Base-by-base conservation (phyloP, 164 flowering plant genomes). In the Dillenia turbinata region DNA sequence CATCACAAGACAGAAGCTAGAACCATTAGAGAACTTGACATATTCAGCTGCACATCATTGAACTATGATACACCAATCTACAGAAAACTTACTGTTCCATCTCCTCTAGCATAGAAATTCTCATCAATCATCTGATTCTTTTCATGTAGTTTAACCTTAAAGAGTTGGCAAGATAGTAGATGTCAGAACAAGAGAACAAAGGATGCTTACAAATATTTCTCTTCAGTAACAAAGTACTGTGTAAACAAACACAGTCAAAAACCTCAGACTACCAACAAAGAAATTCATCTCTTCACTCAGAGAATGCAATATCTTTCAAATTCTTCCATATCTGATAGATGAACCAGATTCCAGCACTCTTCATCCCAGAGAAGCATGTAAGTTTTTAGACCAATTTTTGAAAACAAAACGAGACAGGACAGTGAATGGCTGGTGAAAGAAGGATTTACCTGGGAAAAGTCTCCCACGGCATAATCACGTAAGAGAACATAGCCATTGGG, bases 41-140 rank as follows among this genome's bases (percentile, higher is more conserved):
- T 45, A 10, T 49, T 49, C 5, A 26, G 22, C 56, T 45, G 43
- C 11, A 12, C 44, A 43, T 48, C 44, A 19, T 49, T 47, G 15
- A 16, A 19, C 19, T 62, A 58, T 45, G n/a, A 19, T 11, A 3
- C 26, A 13, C 8, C 47, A 16, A n/a, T 10, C 12, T 16, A 16
- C 15, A 60, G 22, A 56, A 57, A 24, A 76, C 85, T 78, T 73
- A 81, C 85, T 48, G 82, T 81, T 26, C 85, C 85, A 66, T 81
- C 85, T 59, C 82, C 81, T 55, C 82, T 71, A 51, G 72, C 70
- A 57, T 71, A 79, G 47, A 79, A 81, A 62, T 79, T 81, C 52
- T 79, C 74, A 49, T 74, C 65, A 61, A 81, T 74, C 63, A 73
- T 69, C 66, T 75, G 81, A 26, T 77, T 77, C 57, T 63, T 74